Conservation (phyloP, 305 asterid genomes). For the Euphrasia arctica region DNA sequence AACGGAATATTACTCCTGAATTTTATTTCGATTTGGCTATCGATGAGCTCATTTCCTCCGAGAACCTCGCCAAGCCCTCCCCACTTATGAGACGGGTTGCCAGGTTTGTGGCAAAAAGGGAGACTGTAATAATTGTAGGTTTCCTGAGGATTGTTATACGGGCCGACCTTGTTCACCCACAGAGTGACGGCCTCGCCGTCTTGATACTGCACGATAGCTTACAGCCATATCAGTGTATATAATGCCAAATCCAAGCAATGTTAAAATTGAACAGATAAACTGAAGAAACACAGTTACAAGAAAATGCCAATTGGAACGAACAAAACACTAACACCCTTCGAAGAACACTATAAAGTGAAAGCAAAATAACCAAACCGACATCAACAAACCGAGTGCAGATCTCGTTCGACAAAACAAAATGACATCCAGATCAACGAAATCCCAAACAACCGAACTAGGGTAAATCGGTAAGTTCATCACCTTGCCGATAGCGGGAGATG, state of each 20-base stretch:
- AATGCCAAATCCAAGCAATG: not conserved
- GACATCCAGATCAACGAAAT: constrained; percentile 23
- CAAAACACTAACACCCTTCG: not conserved
- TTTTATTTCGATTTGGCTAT: constrained; percentile 77
- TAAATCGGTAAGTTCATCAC: constrained; percentile 29
- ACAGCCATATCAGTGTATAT: constrained; percentile 16
- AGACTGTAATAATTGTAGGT: constrained; percentile 83
- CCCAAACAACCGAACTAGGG: constrained; percentile 5
- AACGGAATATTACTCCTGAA: constrained; percentile 52
- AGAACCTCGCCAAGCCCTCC: constrained; percentile 88
- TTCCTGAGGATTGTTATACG: constrained; percentile 92
- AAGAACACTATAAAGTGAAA: no score
- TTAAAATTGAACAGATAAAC: not conserved
- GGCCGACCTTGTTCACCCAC: constrained; percentile 91
- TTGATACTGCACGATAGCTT: constrained; percentile 64
- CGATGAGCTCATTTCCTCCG: constrained; percentile 81
- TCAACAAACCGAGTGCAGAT: constrained; percentile 13
- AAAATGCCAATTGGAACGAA: not conserved
- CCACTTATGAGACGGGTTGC: constrained; percentile 67
- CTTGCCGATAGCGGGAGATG: constrained; percentile 36
- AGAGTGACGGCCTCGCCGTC: constrained; percentile 57
- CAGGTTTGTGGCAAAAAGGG: constrained; percentile 70
- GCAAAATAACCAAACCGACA: not conserved
- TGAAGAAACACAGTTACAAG: no score
- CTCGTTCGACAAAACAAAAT: not conserved